These are phyloP conservation scores for Peronospora destructor DNA, from an alignment of 352 stramenopile genomes.

Conservation along the genomic window DNA sequence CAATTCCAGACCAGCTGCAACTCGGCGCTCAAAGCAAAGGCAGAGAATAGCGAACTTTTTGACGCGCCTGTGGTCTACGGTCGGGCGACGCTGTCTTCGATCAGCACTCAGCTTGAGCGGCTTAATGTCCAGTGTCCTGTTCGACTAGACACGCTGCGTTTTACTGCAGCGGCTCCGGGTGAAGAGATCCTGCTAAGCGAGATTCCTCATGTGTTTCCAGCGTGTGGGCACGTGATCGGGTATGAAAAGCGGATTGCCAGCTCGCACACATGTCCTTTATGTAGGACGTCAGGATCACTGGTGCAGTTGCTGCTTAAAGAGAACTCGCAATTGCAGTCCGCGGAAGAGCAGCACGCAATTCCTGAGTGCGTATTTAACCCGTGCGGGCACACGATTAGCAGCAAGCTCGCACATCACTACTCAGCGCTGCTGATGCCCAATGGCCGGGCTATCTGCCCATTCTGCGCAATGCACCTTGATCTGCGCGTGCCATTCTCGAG, in stretches of 20 bases:
- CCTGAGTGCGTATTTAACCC: conserved; percentile 79
- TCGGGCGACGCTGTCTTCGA: conserved; percentile 34
- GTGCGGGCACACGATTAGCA: conserved; percentile 73
- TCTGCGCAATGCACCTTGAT: conserved; percentile 71
- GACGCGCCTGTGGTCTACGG: conserved; percentile 30
- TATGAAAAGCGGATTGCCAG: conserved; percentile 63
- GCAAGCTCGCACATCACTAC: conserved; percentile 56
- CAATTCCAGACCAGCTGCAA: conserved; percentile 55
- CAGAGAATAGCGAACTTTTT: conserved; percentile 19
- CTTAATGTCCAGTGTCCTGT: conserved; percentile 76
- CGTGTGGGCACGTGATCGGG: conserved; percentile 76
- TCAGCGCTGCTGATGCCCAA: conserved; percentile 62
- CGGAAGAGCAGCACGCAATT: conserved; percentile 47
- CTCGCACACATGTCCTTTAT: conserved; percentile 57
- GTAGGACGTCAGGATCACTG: conserved; percentile 50
- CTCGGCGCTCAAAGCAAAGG: conserved; percentile 20
- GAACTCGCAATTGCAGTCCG: conserved; percentile 62
- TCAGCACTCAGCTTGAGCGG: conserved; percentile 55
- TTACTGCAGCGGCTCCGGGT: conserved; percentile 31
- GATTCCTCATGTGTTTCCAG: conserved; percentile 66
- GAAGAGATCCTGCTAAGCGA: conserved; percentile 47
- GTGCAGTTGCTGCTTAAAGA: conserved; percentile 69
- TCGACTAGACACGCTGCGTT: conserved; percentile 60
- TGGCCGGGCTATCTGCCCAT: conserved; percentile 69
- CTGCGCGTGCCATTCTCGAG: conserved; percentile 51